phyloP scores from a whole-genome alignment of 139 green algal species.

The Chlorella sp. region DNA sequence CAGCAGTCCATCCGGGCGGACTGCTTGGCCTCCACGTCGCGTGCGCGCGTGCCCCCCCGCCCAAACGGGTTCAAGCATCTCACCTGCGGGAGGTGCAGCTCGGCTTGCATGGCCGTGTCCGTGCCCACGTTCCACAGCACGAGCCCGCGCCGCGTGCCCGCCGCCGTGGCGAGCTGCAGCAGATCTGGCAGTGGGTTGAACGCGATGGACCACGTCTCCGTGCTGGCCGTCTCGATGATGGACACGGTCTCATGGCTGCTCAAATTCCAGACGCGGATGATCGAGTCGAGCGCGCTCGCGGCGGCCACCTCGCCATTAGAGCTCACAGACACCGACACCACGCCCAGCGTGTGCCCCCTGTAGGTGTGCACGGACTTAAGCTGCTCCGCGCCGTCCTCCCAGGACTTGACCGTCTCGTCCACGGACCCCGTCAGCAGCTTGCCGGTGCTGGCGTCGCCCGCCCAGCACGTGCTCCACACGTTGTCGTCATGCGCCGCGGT shows the following conservation, averaged over 20 bases:
- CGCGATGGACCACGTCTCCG: constrained; percentile 76
- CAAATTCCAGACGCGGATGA: constrained; percentile 71
- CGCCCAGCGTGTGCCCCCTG: constrained; percentile 74
- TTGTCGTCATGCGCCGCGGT: constrained; percentile 72
- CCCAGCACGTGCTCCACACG: constrained; percentile 73
- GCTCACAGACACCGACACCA: constrained; percentile 69
- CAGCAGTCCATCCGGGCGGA: too few species aligned
- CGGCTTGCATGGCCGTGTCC: constrained; percentile 18
- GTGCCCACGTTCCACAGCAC: constrained; percentile 27
- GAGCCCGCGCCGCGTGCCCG: constrained; percentile 56
- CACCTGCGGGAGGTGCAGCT: constrained; percentile 15
- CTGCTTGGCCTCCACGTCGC: too few species aligned
- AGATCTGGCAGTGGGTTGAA: constrained; percentile 48
- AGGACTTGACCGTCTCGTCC: constrained; percentile 79
- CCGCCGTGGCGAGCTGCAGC: constrained; percentile 41
- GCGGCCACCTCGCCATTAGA: constrained; percentile 58
- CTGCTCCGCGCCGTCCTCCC: constrained; percentile 39
- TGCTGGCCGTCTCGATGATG: constrained; percentile 68
- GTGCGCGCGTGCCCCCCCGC: too few species aligned
- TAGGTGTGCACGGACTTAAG: constrained; percentile 38
- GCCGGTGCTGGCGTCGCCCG: constrained; percentile 23
- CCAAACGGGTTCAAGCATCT: too few species aligned
- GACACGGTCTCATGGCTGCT: constrained; percentile 38
- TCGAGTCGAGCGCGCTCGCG: constrained; percentile 72
- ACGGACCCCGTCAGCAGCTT: constrained; percentile 71